Conservation (phyloP, 2,329 filamentous ascomycete species). For the Botrytis paeoniae region DNA sequence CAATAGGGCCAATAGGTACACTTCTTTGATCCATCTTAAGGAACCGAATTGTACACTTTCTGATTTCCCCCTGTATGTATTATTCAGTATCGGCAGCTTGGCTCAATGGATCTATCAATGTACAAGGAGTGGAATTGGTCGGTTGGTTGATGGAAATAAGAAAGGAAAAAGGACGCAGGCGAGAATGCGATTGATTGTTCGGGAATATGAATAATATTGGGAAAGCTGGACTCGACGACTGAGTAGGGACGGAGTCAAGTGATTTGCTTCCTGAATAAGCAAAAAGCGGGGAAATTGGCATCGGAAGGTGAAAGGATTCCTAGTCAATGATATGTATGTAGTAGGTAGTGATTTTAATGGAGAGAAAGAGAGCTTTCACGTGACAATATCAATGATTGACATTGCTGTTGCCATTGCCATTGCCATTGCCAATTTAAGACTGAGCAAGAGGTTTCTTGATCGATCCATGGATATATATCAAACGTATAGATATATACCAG, state of each 20-base stretch:
- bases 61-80: background rate
- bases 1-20: background rate
- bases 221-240: background rate
- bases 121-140: conserved; percentile 16
- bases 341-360: background rate
- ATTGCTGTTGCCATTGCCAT: too few species aligned
- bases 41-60: background rate
- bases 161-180: background rate
- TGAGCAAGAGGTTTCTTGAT: background rate
- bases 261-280: background rate
- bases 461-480: background rate
- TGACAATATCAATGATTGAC: background rate
- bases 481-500: background rate
- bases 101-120: background rate
- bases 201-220: conserved; percentile 24
- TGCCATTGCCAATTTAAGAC: background rate
- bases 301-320: background rate
- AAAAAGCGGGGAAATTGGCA: background rate
- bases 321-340: too few species aligned
- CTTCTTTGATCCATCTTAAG: conserved; percentile 24
- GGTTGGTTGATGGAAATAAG: conserved; percentile 39
- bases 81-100: background rate
- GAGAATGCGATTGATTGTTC: conserved; percentile 13
- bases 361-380: background rate
- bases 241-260: background rate